Percentiles rank a stretch among this genome's conserved stretches.
Evolutionary conservation across 768 basidiomycete species (phyloP).

Genomic region (Wakefieldia striispora): DNA sequence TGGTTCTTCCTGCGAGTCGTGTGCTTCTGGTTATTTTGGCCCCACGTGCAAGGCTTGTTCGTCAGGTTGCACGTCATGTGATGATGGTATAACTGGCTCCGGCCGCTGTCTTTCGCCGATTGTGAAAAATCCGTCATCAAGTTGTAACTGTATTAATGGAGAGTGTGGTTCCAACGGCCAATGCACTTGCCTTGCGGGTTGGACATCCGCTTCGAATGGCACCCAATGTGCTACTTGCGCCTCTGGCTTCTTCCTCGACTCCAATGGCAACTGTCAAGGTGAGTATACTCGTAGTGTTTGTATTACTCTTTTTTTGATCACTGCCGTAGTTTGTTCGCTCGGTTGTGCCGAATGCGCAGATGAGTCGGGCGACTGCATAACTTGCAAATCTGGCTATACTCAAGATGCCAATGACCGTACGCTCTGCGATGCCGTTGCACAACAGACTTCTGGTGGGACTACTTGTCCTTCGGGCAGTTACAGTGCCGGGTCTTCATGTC

Average conservation of each 20-base stretch:
- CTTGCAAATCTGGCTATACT: constrained; percentile 71
- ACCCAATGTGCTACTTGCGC: constrained; percentile 76
- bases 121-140: constrained; percentile 52
- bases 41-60: constrained; percentile 70
- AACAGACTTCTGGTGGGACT: constrained; percentile 49
- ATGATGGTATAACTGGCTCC: constrained; percentile 75
- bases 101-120: constrained; percentile 63
- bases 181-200: constrained; percentile 77
- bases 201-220: constrained; percentile 67
- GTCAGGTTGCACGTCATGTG: constrained; percentile 63
- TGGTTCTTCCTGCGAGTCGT: constrained; percentile 78
- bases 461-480: constrained; percentile 69
- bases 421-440: constrained; percentile 54
- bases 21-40: constrained; percentile 74
- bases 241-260: constrained; percentile 69
- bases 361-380: constrained; percentile 64
- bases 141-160: constrained; percentile 84
- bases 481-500: constrained; percentile 52
- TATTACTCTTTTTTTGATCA: background rate
- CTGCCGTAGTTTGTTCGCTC: constrained; percentile 57
- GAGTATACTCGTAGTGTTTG: constrained; percentile 11
- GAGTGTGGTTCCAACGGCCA: constrained; percentile 65
- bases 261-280: constrained; percentile 74
- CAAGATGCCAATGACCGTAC: constrained; percentile 64
- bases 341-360: constrained; percentile 73